Evolutionary conservation across 352 stramenopile genomes (phyloP), one percentile per base, ranked within the genome.

Genomic region (Globisporangium orthogonon): DNA sequence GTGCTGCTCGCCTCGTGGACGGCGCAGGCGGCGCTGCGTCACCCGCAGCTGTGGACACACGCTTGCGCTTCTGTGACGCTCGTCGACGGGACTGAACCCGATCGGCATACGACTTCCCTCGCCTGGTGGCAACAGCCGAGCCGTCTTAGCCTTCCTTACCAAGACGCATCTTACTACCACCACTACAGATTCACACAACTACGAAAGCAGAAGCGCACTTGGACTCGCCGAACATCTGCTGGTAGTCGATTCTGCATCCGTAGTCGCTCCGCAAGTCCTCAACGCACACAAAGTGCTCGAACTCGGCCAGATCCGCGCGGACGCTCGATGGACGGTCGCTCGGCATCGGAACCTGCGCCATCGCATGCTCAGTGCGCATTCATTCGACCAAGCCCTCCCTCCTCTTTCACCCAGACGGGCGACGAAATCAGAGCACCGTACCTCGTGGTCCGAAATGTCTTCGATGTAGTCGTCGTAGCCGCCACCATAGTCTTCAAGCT

Each of bases 401-500:
- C 23, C 23, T 37, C 6, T 9, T 37, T 37, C 33, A 37, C 10
- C 33, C 33, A 37, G 33, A 23, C 23, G 23, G 23, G 23, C 23
- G 23, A 23, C 23, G 23, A 23, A 23, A 54, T 54, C 31, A 41
- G 0, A 30, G 31, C 2, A 54, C 18, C 29, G 28, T 31, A 89
- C 76, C 74, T 89, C 76, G 44, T 82, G 68, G 59, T 89, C 79
- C 13, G 76, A 86, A 6, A 89, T 86, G 18, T 89, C 75, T 63
- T 89, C 79, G 15, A 80, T 53, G 28, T 69, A 71, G 50, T 83
- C 68, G 17, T 57, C 41, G 51, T 54, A 54, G n/a, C 41, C 28
- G 35, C 31, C 51, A 23, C 33, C 33, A 33, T 70, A 62, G 54
- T 60, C 54, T 47, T 70, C 61, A n/a, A 69, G 65, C 15, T 31